Percentiles rank a stretch among this genome's conserved stretches.
Conservation (phyloP, 2,329 filamentous ascomycete genomes). For the Fusarium coicis region DNA sequence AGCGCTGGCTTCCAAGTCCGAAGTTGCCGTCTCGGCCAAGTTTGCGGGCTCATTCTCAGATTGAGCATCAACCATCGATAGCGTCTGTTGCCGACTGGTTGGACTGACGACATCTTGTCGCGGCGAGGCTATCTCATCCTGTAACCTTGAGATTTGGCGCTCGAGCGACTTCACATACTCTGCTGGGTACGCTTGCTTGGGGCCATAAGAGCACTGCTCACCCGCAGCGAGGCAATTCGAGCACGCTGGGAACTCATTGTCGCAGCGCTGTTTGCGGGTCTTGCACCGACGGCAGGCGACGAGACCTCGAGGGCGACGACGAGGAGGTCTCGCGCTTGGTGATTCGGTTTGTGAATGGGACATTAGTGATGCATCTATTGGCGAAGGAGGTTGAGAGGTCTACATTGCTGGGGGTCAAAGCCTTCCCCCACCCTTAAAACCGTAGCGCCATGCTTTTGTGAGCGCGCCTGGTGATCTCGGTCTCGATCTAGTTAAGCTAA, state of each 20-base stretch:
- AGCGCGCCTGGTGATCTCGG: no score
- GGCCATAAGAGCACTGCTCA: neutral
- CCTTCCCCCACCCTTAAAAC: no score
- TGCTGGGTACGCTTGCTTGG: neutral
- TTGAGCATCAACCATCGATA: neutral
- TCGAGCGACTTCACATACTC: slow-evolving; percentile 1
- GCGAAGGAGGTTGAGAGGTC: no score
- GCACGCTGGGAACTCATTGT: slow-evolving; percentile 3
- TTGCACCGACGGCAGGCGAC: slow-evolving; percentile 1
- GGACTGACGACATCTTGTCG: neutral
- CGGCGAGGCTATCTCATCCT: neutral
- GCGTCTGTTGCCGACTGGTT: neutral
- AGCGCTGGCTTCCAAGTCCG: slow-evolving; percentile 5
- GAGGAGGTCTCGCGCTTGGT: neutral
- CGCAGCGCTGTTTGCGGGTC: slow-evolving; percentile 3
- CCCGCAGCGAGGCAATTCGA: neutral
- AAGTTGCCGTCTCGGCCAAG: neutral
- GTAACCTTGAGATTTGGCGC: neutral
- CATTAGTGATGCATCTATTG: neutral
- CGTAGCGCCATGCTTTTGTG: no score
- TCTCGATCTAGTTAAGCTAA: no score
- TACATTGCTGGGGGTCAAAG: no score
- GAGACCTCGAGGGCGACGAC: slow-evolving; percentile 2
- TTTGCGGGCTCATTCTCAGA: neutral
- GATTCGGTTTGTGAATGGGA: neutral